Conservation (phyloP, 768 basidiomycete genomes). For the Glaciozyma antarctica region DNA sequence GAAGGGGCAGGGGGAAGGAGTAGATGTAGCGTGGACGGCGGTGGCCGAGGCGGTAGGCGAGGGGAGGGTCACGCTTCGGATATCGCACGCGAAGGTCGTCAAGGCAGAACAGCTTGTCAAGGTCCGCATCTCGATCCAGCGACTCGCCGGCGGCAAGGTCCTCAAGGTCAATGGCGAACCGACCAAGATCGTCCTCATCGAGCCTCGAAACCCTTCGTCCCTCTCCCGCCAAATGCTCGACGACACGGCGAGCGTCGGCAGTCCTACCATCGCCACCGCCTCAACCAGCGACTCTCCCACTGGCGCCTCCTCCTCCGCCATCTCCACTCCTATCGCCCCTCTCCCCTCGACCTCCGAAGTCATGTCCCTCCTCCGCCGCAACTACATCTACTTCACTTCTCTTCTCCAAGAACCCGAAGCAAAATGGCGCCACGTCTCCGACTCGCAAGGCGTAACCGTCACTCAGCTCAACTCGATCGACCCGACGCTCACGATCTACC, state of each 20-base stretch:
- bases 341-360: conserved; percentile 44
- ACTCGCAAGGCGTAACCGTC: conserved; percentile 75
- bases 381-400: conserved; percentile 97
- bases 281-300: neutral
- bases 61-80: conserved; percentile 49
- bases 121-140: conserved; percentile 68
- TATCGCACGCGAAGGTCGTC: conserved; percentile 62
- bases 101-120: conserved; percentile 71
- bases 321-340: conserved; percentile 1
- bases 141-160: conserved; percentile 61
- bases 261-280: conserved; percentile 48
- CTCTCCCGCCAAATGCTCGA: conserved; percentile 59
- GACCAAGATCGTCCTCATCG: conserved; percentile 55
- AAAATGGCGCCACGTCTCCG: conserved; percentile 72
- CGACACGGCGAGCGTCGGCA: conserved; percentile 54
- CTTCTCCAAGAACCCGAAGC: conserved; percentile 93
- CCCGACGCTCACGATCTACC: conserved; percentile 87
- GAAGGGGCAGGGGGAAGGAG: conserved; percentile 10
- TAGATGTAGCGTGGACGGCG: neutral
- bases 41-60: neutral
- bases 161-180: conserved; percentile 79
- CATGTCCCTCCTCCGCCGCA: conserved; percentile 72
- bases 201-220: conserved; percentile 57
- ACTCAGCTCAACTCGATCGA: conserved; percentile 96
- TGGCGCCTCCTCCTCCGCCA: neutral